Base-by-base conservation (phyloP, 106 monocot genomes). In the Dendrobium huoshanense region DNA sequence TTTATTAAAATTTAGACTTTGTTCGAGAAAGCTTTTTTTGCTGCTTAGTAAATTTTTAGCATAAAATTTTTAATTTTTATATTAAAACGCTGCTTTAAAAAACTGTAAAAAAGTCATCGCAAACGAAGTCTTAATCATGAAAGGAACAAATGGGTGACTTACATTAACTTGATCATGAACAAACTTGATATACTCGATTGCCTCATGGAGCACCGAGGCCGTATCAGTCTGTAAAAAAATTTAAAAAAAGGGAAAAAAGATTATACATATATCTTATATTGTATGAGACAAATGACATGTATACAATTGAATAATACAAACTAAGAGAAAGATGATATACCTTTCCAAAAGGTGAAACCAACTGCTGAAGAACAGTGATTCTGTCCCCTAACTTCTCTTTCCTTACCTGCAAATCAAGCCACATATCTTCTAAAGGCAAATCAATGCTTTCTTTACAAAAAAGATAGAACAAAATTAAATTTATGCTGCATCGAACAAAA, bases 321-420 rank as follows among this genome's bases (percentile, higher is more conserved):
- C 37, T 37, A 37, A 37, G 4, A 54, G 77, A 76, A 43, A 55
- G 80, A 83, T 78, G 45, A 31, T 56, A 68, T 24, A 88, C 88
- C 88, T 88, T 88, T 83, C 88, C 88, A 81, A 88, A 88, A 75
- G 88, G 88, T 6, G 88, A 85, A 25, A 88, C 88, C 33, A 88
- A 77, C 76, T 88, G 88, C 33, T 88, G 88, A 27, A 88, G 85
- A 45, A 85, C 85, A 13, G 85, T 86, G 77, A 88, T 78, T 73
- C 88, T 88, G 85, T 88, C 88, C 43, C 88, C 88, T 42, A 88
- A 73, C 78, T 88, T 88, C 85, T 88, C 88, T 76, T 88, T 88
- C 81, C 88, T 86, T 54, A 88, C 88, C 88, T 88, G 72, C 9
- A 75, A 17, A 56, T 67, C 9, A 29, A 72, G 25, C 10, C 72